Percentiles rank a stretch among this genome's conserved stretches.
These are phyloP conservation scores for Pythium dissotocum DNA, from an alignment of 352 stramenopile species.

Conservation along the genomic window DNA sequence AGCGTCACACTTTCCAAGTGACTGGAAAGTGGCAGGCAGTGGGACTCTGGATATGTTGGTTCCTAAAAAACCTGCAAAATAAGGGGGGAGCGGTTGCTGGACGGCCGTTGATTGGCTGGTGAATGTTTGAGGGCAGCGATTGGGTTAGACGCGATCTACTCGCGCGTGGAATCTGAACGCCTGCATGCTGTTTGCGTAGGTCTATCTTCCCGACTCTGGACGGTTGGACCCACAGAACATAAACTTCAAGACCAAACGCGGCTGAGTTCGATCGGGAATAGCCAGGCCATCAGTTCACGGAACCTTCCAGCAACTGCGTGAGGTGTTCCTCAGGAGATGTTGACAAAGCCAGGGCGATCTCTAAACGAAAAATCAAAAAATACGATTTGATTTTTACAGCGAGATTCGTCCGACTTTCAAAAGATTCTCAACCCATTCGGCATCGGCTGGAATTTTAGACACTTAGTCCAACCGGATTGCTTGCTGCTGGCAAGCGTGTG, in stretches of 20 bases:
- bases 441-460: not conserved
- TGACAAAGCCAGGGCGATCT: not conserved
- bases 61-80: not conserved
- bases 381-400: not conserved
- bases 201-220: not conserved
- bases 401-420: not conserved
- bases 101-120: constrained; percentile 2
- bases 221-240: constrained; percentile 2
- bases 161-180: not conserved
- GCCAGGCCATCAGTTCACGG: constrained; percentile 11
- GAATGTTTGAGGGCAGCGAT: not conserved
- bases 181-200: not conserved
- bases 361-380: constrained; percentile 11
- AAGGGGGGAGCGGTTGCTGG: constrained; percentile 4
- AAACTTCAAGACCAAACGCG: constrained; percentile 11
- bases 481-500: not conserved
- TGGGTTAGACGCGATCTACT: not conserved
- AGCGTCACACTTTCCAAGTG: not conserved
- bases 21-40: not conserved
- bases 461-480: not conserved
- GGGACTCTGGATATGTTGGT: constrained; percentile 1
- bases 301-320: constrained; percentile 27
- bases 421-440: not conserved
- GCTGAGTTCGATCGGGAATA: constrained; percentile 6
- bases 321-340: not conserved